Evolutionary conservation across 345 rosid genomes (phyloP), one percentile per base, ranked within the genome.

Genomic region (Lagerstroemia speciosa): DNA sequence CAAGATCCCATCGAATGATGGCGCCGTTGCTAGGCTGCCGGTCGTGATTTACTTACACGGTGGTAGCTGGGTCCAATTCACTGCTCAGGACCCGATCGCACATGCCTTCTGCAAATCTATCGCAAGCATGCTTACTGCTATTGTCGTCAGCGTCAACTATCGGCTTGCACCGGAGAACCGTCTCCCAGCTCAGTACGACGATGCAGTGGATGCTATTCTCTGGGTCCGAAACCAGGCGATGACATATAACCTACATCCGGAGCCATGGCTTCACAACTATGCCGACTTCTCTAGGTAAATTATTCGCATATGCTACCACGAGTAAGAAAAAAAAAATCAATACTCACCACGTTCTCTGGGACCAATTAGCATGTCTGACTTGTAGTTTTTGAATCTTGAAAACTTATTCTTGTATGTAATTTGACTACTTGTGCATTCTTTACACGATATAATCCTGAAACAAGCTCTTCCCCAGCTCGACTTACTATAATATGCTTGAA

Each of bases 151-250:
- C 0, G 76, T 81, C 3, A 69, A 73, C n/a, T 75, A 80, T 66
- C 81, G 81, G 50, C 83, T 78, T 0, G 78, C 84, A 0, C 82
- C 81, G 0, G 84, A 80, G 69, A 70, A 78, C 36, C 68, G 73
- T 31, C 80, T 83, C 19, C 79, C 82, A 0, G 73, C 81, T 1
- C 75, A 66, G 8, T 83, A 80, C 10, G 83, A 83, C 5, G 86
- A 83, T 38, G 86, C 82, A n/a, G n/a, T 72, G 24, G 82, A 78
- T 38, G 75, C 79, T 0, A 73, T 80, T 24, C 68, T 26, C 0
- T 83, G 84, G 86, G 76, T 76, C 31, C 5, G 45, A 7, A 73
- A 65, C 6, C 36, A 65, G 8, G 50, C 62, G 2, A 0, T 26
- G 33, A 3, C 33, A 15, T 19, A 57, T 2, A 57, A 57, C 33